Evolutionary conservation across 176 grass and related monocot genomes (phyloP), one percentile per base, ranked within the genome.

Genomic region (Musa itinerans): DNA sequence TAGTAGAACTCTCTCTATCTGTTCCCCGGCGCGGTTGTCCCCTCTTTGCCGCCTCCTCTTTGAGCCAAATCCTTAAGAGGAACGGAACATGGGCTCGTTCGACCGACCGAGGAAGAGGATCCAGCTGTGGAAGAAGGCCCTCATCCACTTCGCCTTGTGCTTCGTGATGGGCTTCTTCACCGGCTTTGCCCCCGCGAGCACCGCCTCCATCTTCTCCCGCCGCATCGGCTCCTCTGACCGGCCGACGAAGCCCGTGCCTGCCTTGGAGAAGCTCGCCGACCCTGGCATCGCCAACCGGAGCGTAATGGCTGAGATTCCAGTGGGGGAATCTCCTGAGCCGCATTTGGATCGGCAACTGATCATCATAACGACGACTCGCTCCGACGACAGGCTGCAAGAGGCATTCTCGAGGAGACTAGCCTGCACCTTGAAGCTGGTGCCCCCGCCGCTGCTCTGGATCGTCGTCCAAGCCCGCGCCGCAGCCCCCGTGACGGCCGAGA

Each of bases 381-480:
- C 85, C 14, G 54, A 27, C 19, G 84, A 81, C 9, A 74, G 54
- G 10, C 65, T 52, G 23, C 84, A 87, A 56, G 82, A 67, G 5
- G 80, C 77, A 21, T 67, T 63, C 52, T 29, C 90, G 65, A 81
- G 59, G 49, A 79, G 80, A 72, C 70, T 95, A 50, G 88, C n/a
- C 5, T 81, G 88, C 63, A 88, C 55, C 75, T 71, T 90, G 74
- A 69, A 83, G 8, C 67, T 79, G 62, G 85, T 88, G 19, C 63
- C 80, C 29, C 83, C 85, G 59, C 85, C 85, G 11, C 68, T 84
- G 53, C 25, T 95, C 17, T 94, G 91, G 88, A 81, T 95, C 54
- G 88, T 88, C 2, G 81, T 86, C 78, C 83, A 22, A 85, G 72
- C 8, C 52, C 56, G 24, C 68, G 85, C 81, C 51, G 15, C 16